Base-by-base conservation (phyloP, 1,284 basidiomycete genomes). In the Sanghuangporus baumii region DNA sequence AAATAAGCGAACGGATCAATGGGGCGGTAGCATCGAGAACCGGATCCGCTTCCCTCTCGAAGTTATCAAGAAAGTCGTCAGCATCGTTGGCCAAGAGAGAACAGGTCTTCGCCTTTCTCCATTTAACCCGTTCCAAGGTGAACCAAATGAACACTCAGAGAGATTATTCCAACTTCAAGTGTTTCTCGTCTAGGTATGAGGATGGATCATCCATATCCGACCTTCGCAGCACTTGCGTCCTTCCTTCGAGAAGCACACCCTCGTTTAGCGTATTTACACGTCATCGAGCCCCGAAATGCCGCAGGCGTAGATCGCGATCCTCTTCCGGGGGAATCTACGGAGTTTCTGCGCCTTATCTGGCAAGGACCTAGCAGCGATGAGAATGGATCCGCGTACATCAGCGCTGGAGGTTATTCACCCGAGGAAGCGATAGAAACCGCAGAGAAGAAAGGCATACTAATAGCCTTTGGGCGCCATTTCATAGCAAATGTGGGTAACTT, bases 261-360 rank as follows among this genome's bases (percentile, higher is more conserved):
- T 20, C 68, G 76, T 9, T 72, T 87, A 11, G 83, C 83, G 1
- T 88, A 85, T 68, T 62, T 87, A n/a, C 87, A 89, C 68, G 72
- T 80, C 46, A 71, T 83, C 37, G 85, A 87, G 68, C 62, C 62
- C 1, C 62, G 62, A 4, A 47, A 55, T 1, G 31, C 62, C 1
- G 62, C 34, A 14, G n/a, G 3, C 4, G 66, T 69, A n/a, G 37
- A 57, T n/a, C 59, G 58, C 16, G 52, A 36, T 26, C 20, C 38
- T 26, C 57, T 60, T 23, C 8, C 2, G 11, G 61, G 71, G 57
- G 59, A 72, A 65, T 72, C 73, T 14, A 75, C 73, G 65, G 66
- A 75, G 47, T 70, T 61, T 31, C 57, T 75, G 9, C 72, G 75
- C 16, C 68, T 68, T 16, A 70, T 74, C 18, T 76, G 76, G 75